These are phyloP conservation scores for Phaeosphaeriaceae sp. DNA, from an alignment of 2,329 filamentous ascomycete species.

Conservation along the genomic window DNA sequence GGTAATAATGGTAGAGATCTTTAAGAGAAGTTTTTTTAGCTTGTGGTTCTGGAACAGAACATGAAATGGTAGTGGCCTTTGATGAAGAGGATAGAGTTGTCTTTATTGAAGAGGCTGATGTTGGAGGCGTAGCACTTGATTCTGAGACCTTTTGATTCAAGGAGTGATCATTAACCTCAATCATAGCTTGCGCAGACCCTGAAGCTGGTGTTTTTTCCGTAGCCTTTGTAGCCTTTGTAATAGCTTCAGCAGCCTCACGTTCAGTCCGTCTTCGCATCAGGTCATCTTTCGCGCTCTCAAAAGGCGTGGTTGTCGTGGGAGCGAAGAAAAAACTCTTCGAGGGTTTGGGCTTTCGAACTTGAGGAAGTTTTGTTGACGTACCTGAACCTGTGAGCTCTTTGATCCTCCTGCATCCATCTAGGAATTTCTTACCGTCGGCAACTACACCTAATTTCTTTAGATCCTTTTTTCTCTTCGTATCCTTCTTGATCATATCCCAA, in stretches of 20 bases:
- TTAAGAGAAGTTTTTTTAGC: constrained; percentile 46
- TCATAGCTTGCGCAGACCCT: not conserved
- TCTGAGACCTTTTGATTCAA: not conserved
- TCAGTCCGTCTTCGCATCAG: constrained; percentile 29
- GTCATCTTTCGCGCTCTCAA: constrained; percentile 28
- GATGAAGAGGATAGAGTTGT: constrained; percentile 6
- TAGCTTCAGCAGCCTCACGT: constrained; percentile 20
- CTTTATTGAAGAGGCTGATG: not conserved
- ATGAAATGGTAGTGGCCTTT: not conserved
- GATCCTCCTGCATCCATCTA: constrained; percentile 38
- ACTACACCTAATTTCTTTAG: constrained; percentile 31
- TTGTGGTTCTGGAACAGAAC: not conserved
- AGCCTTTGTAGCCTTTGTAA: constrained; percentile 10
- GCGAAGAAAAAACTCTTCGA: constrained; percentile 35
- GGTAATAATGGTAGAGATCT: constrained; percentile 66
- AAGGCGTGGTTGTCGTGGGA: constrained; percentile 5
- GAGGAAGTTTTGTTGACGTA: constrained; percentile 35
- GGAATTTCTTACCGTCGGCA: constrained; percentile 41
- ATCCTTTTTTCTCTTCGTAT: constrained; percentile 42
- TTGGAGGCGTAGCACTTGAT: not conserved
- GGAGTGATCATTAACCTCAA: constrained; percentile 2
- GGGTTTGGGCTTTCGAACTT: constrained; percentile 18
- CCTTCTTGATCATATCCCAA: constrained; percentile 33
- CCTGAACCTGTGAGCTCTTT: constrained; percentile 43
- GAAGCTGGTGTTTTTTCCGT: constrained; percentile 6